Conservation (phyloP, 805 yeast species). For the Cyberlindnera bimundalis region DNA sequence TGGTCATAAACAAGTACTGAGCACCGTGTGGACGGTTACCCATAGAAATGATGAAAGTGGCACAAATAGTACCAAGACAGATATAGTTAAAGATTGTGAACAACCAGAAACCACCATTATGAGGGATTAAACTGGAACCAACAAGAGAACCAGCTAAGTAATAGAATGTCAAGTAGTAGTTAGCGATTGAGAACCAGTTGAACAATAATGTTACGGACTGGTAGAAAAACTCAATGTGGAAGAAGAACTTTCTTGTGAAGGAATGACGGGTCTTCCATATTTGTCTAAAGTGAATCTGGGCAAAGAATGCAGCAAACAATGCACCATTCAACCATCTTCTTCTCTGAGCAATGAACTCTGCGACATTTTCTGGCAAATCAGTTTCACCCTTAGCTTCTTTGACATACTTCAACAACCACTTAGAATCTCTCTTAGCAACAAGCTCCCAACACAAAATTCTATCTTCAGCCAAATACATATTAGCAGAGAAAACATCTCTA, state of each 20-base stretch:
- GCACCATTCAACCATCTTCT: constrained; percentile 99
- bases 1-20: constrained; percentile 64
- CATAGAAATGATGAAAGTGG: constrained; percentile 89
- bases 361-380: constrained; percentile 90
- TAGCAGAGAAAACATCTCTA: constrained; percentile 87
- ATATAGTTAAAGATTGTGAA: constrained; percentile 85
- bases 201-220: constrained; percentile 78
- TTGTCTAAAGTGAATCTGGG: constrained; percentile 79
- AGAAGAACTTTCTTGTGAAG: constrained; percentile 66
- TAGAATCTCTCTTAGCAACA: constrained; percentile 77
- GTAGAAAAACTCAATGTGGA: constrained; percentile 86
- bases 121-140: constrained; percentile 45
- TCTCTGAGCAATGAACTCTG: constrained; percentile 95
- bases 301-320: constrained; percentile 89
- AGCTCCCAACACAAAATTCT: constrained; percentile 95
- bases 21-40: constrained; percentile 99
- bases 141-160: constrained; percentile 86
- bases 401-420: constrained; percentile 90
- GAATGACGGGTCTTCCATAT: constrained; percentile 92
- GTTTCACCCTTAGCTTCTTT: constrained; percentile 94
- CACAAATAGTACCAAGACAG: constrained; percentile 74
- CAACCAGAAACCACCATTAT: constrained; percentile 75
- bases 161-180: constrained; percentile 88
- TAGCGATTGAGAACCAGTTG: constrained; percentile 89
- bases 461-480: constrained; percentile 97